Conservation (phyloP, 495 filamentous ascomycete genomes). For the Talaromyces ruber region DNA sequence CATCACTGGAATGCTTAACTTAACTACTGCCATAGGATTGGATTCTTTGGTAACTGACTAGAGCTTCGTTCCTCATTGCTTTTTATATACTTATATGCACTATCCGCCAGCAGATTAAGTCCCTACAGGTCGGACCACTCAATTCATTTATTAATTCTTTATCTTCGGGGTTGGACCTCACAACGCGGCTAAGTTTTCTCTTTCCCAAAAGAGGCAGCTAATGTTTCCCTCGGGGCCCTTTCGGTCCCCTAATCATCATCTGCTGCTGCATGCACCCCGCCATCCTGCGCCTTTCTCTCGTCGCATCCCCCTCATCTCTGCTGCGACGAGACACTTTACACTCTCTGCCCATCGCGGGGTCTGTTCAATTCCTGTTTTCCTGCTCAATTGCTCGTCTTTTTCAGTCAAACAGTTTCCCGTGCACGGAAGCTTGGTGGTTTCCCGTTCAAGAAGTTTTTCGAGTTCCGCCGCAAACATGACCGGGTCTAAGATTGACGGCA, state of each 20-base stretch:
- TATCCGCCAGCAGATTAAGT: no score
- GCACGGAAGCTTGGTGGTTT: not conserved
- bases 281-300: not conserved
- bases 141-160: not conserved
- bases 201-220: conserved; percentile 6
- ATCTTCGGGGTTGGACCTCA: not conserved
- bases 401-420: not conserved
- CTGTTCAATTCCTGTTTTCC: not conserved
- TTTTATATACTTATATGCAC: no score
- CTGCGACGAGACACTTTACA: not conserved
- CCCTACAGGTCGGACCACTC: no score
- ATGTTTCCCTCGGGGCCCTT: conserved; percentile 5
- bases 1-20: not conserved
- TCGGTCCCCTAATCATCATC: conserved; percentile 1
- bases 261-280: conserved; percentile 4
- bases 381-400: not conserved
- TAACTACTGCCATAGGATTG: not conserved
- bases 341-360: not conserved
- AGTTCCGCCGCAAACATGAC: conserved; percentile 52
- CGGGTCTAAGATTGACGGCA: conserved; percentile 91
- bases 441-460: not conserved
- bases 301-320: not conserved
- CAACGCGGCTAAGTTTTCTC: not conserved
- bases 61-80: not conserved
- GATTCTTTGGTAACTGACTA: not conserved